Percentiles rank a stretch among this genome's conserved stretches.
Conservation (phyloP, 148 eudicot species). For the Fagopyrum tataricum region DNA sequence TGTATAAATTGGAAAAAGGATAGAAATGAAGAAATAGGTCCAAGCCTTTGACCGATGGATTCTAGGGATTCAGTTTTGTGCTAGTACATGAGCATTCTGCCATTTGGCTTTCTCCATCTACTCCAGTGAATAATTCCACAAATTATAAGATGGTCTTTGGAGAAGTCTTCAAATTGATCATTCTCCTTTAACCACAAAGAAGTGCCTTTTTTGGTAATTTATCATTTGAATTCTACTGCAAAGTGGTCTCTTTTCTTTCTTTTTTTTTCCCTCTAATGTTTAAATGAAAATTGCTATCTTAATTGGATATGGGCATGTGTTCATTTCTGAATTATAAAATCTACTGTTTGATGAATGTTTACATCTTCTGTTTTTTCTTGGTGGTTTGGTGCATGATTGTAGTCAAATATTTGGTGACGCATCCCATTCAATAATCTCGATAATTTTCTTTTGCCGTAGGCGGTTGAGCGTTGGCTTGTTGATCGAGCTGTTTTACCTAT, state of each 20-base stretch:
- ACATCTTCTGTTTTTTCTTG: neutral
- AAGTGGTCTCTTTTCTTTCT: neutral
- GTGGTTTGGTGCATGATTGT: neutral
- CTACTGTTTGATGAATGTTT: neutral
- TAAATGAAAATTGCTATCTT: neutral
- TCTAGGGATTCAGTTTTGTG: neutral
- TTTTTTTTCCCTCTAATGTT: neutral
- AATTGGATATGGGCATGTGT: neutral
- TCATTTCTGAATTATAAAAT: neutral
- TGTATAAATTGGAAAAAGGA: neutral
- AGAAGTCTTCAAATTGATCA: neutral
- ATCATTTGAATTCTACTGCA: neutral
- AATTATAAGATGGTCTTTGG: neutral
- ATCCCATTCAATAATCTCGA: neutral
- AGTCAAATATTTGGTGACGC: neutral
- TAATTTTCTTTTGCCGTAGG: conserved; percentile 26
- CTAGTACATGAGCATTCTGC: neutral
- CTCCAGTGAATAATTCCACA: neutral
- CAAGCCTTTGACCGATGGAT: neutral
- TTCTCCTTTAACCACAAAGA: neutral
- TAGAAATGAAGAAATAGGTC: neutral
- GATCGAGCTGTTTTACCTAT: conserved; percentile 90
- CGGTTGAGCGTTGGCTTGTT: conserved; percentile 72
- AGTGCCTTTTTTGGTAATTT: neutral
- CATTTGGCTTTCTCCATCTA: neutral